Conservation (phyloP, 1,284 basidiomycete genomes). For the Pascua sp. region DNA sequence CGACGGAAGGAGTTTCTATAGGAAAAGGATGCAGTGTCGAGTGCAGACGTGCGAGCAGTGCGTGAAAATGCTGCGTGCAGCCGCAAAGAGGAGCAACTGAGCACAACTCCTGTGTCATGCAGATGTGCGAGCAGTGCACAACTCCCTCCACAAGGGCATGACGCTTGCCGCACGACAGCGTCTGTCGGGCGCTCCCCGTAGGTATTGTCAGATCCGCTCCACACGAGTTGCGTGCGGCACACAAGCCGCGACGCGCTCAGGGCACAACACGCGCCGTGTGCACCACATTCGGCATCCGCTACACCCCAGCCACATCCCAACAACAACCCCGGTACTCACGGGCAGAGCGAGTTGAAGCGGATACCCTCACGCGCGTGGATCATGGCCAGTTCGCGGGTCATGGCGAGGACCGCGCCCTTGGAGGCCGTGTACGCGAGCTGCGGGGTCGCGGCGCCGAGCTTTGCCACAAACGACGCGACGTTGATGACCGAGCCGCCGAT, state of each 20-base stretch:
- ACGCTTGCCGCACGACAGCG: too few relatives aligned
- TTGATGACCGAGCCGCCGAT: constrained; percentile 93
- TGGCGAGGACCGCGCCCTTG: constrained; percentile 88
- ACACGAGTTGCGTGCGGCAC: too few relatives aligned
- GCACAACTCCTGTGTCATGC: too few relatives aligned
- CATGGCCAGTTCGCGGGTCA: constrained; percentile 96
- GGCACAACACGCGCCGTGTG: too few relatives aligned
- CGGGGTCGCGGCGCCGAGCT: constrained; percentile 90
- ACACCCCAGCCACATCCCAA: background rate
- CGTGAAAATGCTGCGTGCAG: too few relatives aligned
- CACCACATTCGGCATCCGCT: too few relatives aligned
- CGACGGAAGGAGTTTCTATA: background rate
- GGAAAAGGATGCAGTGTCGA: background rate
- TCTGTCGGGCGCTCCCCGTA: too few relatives aligned
- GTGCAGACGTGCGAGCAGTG: too few relatives aligned
- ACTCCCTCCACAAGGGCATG: background rate
- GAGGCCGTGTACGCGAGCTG: constrained; percentile 72
- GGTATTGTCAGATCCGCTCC: too few relatives aligned
- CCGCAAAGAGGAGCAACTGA: too few relatives aligned
- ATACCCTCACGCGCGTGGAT: constrained; percentile 96
- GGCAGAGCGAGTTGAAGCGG: constrained; percentile 90
- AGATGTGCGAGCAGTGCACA: too few relatives aligned
- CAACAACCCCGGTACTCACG: constrained; percentile 59
- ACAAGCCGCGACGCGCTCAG: too few relatives aligned
- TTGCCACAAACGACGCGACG: constrained; percentile 87